phyloP scores from a whole-genome alignment of 495 filamentous ascomycete species.

The Neurospora sp. region DNA sequence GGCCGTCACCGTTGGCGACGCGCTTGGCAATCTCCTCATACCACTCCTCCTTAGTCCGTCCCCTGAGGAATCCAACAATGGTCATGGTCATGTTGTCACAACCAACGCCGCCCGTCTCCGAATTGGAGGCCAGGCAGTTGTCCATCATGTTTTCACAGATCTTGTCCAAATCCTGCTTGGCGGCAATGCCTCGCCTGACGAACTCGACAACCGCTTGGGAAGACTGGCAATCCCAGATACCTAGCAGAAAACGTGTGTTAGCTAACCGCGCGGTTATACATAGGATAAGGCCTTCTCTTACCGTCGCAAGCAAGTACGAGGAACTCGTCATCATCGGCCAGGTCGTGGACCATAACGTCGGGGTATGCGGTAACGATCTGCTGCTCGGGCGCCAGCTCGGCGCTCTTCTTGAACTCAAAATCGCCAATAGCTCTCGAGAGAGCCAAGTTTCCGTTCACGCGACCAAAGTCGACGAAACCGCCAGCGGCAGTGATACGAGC shows the following conservation, averaged over 20 bases:
- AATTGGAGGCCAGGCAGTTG: conserved; percentile 94
- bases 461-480: conserved; percentile 96
- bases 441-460: conserved; percentile 97
- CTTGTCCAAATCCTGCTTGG: conserved; percentile 81
- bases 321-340: conserved; percentile 92
- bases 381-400: conserved; percentile 87
- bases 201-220: conserved; percentile 97
- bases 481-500: conserved; percentile 90
- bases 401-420: conserved; percentile 99
- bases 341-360: conserved; percentile 81
- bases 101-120: conserved; percentile 93
- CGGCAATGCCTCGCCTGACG: conserved; percentile 87
- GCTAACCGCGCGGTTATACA: neutral
- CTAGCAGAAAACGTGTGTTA: conserved; percentile 30
- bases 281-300: conserved; percentile 32
- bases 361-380: conserved; percentile 97
- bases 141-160: conserved; percentile 99
- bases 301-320: conserved; percentile 95
- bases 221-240: conserved; percentile 99
- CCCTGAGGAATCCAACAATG: conserved; percentile 77
- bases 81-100: conserved; percentile 99
- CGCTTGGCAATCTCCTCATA: conserved; percentile 89
- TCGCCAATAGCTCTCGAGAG: conserved; percentile 95
- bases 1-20: conserved; percentile 93
- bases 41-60: conserved; percentile 93